These are phyloP conservation scores for Ganoderma meredithae DNA, from an alignment of 1,284 basidiomycete genomes.

Conservation along the genomic window DNA sequence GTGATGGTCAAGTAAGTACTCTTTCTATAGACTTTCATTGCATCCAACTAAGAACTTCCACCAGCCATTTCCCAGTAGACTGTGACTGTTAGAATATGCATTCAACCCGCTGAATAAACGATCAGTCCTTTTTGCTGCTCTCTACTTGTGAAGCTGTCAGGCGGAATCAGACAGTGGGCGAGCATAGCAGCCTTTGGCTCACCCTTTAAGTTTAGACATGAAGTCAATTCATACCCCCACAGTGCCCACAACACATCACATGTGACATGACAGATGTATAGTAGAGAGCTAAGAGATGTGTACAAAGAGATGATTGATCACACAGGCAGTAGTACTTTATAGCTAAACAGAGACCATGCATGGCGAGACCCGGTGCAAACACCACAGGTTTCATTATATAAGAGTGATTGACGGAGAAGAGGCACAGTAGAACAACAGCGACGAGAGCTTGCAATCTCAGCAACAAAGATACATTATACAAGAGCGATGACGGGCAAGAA, in stretches of 20 bases:
- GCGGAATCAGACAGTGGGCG: too few species aligned
- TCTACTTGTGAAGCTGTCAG: too few species aligned
- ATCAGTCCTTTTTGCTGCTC: too few species aligned
- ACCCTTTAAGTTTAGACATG: not conserved
- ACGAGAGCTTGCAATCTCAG: constrained; percentile 10
- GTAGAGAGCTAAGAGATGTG: not conserved
- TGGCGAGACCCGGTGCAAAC: not conserved
- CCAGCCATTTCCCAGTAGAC: too few species aligned
- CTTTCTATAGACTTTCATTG: too few species aligned
- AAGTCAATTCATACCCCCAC: not conserved
- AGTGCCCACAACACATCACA: not conserved
- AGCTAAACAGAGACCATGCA: not conserved
- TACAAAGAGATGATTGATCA: not conserved
- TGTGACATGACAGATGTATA: not conserved
- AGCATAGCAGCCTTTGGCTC: too few species aligned
- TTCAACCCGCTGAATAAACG: too few species aligned
- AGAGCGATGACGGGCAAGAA: not conserved
- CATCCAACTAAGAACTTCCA: too few species aligned
- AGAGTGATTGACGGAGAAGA: not conserved
- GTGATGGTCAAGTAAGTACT: too few species aligned
- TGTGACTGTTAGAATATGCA: too few species aligned
- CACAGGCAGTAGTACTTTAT: not conserved
- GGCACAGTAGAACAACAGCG: constrained; percentile 4
- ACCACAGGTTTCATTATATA: not conserved
- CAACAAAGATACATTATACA: constrained; percentile 8